Conservation (phyloP, 257 asterid genomes). For the Lantana camara region DNA sequence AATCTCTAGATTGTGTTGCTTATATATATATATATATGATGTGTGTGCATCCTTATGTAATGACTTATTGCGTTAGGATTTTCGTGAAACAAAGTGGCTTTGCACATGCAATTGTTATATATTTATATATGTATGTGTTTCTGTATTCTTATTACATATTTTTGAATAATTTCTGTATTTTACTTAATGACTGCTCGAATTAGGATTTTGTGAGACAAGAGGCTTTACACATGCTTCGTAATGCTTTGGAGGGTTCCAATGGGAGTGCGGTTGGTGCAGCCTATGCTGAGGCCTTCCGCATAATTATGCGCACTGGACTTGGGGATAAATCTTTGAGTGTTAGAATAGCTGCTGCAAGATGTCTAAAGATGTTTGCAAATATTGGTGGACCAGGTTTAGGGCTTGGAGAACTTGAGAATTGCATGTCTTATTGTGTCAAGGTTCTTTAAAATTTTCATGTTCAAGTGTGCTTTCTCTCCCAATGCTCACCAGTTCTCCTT, state of each 20-base stretch:
- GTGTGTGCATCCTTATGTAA: constrained; percentile 28
- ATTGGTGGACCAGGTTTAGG: constrained; percentile 97
- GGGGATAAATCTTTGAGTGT: constrained; percentile 84
- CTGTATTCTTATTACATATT: constrained; percentile 23
- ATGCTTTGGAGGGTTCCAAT: constrained; percentile 94
- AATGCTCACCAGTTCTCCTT: constrained; percentile 20
- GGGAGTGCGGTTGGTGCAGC: constrained; percentile 83
- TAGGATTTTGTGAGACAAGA: constrained; percentile 98
- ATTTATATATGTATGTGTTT: not conserved
- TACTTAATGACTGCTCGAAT: constrained; percentile 36
- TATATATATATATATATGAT: not conserved
- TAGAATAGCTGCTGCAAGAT: constrained; percentile 96
- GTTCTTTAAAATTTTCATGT: constrained; percentile 40
- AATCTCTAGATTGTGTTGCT: not conserved
- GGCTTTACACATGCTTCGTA: constrained; percentile 94
- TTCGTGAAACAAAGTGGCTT: constrained; percentile 85
- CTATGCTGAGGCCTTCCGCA: constrained; percentile 86
- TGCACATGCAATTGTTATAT: constrained; percentile 64
- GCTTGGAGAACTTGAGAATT: constrained; percentile 81
- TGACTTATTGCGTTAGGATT: constrained; percentile 61
- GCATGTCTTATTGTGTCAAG: constrained; percentile 85
- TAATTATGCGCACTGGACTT: constrained; percentile 72
- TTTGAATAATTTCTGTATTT: no score
- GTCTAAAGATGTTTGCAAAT: constrained; percentile 88
- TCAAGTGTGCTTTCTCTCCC: constrained; percentile 11